phyloP scores from a whole-genome alignment of 768 basidiomycete genomes.

The Leccinum imitatum region DNA sequence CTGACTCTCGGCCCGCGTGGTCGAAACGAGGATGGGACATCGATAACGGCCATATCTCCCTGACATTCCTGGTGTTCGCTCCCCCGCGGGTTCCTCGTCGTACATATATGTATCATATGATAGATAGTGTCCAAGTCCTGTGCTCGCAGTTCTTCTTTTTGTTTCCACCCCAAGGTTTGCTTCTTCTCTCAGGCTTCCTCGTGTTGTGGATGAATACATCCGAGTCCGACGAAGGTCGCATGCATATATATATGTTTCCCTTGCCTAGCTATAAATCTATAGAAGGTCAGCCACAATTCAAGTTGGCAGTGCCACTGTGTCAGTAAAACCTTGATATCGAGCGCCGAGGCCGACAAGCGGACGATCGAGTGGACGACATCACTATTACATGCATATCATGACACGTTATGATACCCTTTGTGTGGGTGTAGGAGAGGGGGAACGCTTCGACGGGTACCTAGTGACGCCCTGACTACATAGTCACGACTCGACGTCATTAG shows the following conservation, averaged over 20 bases:
- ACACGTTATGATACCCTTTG: background rate
- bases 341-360: background rate
- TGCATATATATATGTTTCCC: background rate
- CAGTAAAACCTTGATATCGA: background rate
- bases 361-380: background rate
- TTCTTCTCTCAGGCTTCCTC: background rate
- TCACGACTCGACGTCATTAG: background rate
- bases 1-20: background rate
- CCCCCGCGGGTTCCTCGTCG: background rate
- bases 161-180: background rate
- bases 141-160: background rate
- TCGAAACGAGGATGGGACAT: background rate
- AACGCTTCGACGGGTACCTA: background rate
- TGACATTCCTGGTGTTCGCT: background rate
- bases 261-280: background rate
- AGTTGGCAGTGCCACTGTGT: background rate
- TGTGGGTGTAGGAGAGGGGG: no score
- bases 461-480: background rate
- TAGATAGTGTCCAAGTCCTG: background rate
- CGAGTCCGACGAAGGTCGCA: background rate
- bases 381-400: background rate
- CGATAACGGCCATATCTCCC: background rate
- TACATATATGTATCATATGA: background rate
- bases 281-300: background rate
- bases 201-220: background rate